These are phyloP conservation scores for Phytophthora citricola DNA, from an alignment of 352 stramenopile genomes.

Conservation along the genomic window DNA sequence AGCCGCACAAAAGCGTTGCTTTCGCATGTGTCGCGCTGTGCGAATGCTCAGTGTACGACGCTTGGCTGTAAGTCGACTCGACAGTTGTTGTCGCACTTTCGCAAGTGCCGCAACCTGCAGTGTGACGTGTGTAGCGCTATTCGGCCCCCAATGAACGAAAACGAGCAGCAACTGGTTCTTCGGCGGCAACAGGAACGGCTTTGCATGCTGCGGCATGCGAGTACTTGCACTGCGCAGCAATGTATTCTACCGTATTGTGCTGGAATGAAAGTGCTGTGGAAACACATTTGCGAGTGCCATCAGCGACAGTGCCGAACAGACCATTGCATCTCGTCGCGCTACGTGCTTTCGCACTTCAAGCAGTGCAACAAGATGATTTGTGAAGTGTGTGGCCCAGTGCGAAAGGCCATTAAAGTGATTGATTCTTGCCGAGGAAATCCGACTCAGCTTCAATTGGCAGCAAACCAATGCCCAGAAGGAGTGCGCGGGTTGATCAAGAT, in stretches of 20 bases:
- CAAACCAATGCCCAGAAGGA: slow-evolving; percentile 72
- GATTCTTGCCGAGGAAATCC: slow-evolving; percentile 83
- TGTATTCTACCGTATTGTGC: slow-evolving; percentile 87
- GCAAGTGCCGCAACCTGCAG: slow-evolving; percentile 88
- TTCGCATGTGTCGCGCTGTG: slow-evolving; percentile 83
- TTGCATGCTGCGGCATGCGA: slow-evolving; percentile 89
- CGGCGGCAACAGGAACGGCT: slow-evolving; percentile 86
- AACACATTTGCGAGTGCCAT: slow-evolving; percentile 92
- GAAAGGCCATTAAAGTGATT: slow-evolving; percentile 89
- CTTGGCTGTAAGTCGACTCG: slow-evolving; percentile 90
- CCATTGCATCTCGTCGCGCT: slow-evolving; percentile 89
- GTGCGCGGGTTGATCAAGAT: slow-evolving; percentile 88
- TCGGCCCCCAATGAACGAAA: slow-evolving; percentile 88
- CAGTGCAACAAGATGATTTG: slow-evolving; percentile 93
- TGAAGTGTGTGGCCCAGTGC: slow-evolving; percentile 88
- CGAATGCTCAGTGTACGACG: slow-evolving; percentile 85
- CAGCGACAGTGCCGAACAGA: slow-evolving; percentile 88
- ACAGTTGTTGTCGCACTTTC: slow-evolving; percentile 87
- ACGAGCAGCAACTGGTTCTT: slow-evolving; percentile 84
- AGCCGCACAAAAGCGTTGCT: slow-evolving; percentile 82
- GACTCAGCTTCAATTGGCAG: slow-evolving; percentile 72
- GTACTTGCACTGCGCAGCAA: slow-evolving; percentile 69
- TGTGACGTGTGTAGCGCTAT: slow-evolving; percentile 90
- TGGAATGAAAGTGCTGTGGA: slow-evolving; percentile 91
- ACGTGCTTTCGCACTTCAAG: slow-evolving; percentile 91